Base-by-base conservation (phyloP, 345 rosid species). In the Arabis hirsuta region DNA sequence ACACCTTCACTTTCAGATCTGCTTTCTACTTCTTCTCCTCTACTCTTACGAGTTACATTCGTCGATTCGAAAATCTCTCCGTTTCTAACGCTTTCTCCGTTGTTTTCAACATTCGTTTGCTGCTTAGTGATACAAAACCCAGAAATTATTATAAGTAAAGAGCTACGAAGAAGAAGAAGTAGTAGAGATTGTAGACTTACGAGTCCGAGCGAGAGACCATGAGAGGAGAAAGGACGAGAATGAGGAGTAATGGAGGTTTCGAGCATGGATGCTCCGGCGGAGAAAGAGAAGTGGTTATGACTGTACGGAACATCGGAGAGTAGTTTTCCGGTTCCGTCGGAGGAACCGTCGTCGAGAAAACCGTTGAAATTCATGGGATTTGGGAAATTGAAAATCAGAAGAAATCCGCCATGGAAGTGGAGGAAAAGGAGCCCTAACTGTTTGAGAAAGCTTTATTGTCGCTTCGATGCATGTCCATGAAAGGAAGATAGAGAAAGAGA, bases 1-100 rank as follows among this genome's bases (percentile, higher is more conserved):
- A 90, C 83, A 4, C 85, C 96, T 55, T 91, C 94, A 36, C 98
- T 91, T 3, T 96, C 98, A 83, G 99, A 91, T 91, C 99, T 95
- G 79, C 98, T 79, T 52, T 82, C 87, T 67, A 56, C 84, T 45
- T 86, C 83, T 57, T 86, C 90, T 46, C 84, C 70, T 74, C 83
- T 81, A 65, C 80, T 71, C 71, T 76, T 69, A 34, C 80, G 75
- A 32, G 29, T 53, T 9, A 12, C 57, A 60, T 61, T 73, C 14
- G 64, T 76, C 22, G 67, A 19, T 67, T 83, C 85, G 8, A 76
- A 55, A 50, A 56, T 46, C 57, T 79, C 82, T 4, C 73, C 68
- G 46, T 73, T 71, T 22, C 24, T 22, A 1, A 22, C 24, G 24
- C 1, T 22, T 22, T 22, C 24, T 22, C 73, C 68, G 46, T 73